Evolutionary conservation across 768 basidiomycete species (phyloP).

Genomic region (Gymnopilus junonius): DNA sequence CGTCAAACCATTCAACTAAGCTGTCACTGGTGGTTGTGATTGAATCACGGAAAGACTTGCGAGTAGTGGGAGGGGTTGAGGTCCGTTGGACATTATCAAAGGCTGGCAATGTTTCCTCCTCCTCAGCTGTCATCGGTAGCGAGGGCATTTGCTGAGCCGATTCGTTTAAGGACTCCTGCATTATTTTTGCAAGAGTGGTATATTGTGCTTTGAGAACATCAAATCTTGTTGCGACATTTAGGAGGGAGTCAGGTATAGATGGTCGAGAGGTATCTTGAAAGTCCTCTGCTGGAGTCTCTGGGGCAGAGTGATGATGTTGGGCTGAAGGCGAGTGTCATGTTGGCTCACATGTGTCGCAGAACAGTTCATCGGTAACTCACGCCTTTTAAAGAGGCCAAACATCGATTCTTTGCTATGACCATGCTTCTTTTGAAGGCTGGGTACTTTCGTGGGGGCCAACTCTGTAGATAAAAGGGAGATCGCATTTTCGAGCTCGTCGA

Average conservation of each 20-base stretch:
- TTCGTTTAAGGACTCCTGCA: conserved; percentile 38
- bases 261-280: conserved; percentile 18
- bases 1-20: conserved; percentile 78
- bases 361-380: conserved; percentile 35
- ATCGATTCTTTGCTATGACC: conserved; percentile 53
- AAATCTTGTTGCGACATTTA: conserved; percentile 52
- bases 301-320: conserved; percentile 17
- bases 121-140: conserved; percentile 54
- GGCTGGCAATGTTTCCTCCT: conserved; percentile 38
- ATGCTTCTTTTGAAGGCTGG: conserved; percentile 46
- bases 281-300: conserved; percentile 5
- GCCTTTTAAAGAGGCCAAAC: conserved; percentile 68
- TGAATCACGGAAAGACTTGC: conserved; percentile 48
- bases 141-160: conserved; percentile 31
- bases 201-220: conserved; percentile 66
- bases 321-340: conserved; percentile 6
- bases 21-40: conserved; percentile 56
- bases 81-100: conserved; percentile 1
- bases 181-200: conserved; percentile 47
- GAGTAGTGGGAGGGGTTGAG: conserved; percentile 30
- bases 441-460: conserved; percentile 38
- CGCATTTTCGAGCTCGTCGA: conserved; percentile 61
- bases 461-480: conserved; percentile 48
- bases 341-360: background rate
- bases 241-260: conserved; percentile 28